Base-by-base conservation (phyloP, 1,284 basidiomycete species). In the Ceraceosorus bombacis region DNA sequence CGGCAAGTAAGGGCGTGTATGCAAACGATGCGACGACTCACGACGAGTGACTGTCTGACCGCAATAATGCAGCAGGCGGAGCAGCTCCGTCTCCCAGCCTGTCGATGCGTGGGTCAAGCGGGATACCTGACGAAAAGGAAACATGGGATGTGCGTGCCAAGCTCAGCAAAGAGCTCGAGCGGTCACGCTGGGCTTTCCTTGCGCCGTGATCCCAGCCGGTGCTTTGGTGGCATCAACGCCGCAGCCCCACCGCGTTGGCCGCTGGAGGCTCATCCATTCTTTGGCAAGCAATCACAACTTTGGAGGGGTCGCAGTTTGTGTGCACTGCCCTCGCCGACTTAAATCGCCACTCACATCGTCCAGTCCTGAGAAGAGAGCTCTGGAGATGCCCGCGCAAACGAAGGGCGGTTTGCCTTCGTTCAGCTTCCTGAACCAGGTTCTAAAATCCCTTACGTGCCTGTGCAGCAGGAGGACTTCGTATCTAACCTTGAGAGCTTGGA, bases 51-150 rank as follows among this genome's bases (percentile, higher is more conserved):
- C 2, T 10, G 43, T 46, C 10, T 46, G 67, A 5, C 74, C 74
- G 48, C 65, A 66, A 49, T 74, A 69, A 57, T 76, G 73, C 9
- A 77, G 59, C 17, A 76, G 55, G 2, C 73, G 64, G 12, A 75
- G 59, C 48, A 77, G 57, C 41, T 74, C 72, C 36, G 70, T 60
- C 46, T 77, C 74, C 74, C 74, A 77, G 36, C 74, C 74, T 2
- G 73, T 70, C 2, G 72, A 73, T 17, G 64, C 66, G 8, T 68
- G 62, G 3, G 73, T 75, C 13, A 74, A 56, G 6, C 67, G 64
- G 10, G 74, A 74, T 5, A 73, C 56, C 62, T 67, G 51, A 27
- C 3, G 3, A 27, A 3, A 27, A 27, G 27, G 27, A 27, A 27
- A 27, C 2, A 27, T 27, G 2, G 27, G 27, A 27, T 27, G 27